phyloP scores from a whole-genome alignment of 495 filamentous ascomycete genomes.

The Aspergillus hancockii region DNA sequence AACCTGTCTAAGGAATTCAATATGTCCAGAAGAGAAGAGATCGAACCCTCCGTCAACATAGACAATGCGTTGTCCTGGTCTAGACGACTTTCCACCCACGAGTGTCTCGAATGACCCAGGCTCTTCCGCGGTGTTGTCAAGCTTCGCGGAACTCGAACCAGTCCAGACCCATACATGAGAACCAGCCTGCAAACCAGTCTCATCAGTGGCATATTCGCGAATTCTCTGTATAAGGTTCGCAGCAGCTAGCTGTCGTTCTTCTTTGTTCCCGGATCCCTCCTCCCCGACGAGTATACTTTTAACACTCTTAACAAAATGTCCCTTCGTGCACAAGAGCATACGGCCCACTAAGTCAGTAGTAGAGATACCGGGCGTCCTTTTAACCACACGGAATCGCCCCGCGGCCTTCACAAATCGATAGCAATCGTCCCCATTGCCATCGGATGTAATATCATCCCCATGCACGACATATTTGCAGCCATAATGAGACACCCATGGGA shows the following conservation, averaged over 20 bases:
- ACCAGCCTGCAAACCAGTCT: conserved; percentile 68
- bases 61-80: conserved; percentile 78
- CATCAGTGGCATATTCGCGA: conserved; percentile 81
- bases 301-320: conserved; percentile 82
- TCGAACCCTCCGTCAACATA: conserved; percentile 98
- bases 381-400: conserved; percentile 88
- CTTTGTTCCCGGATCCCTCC: conserved; percentile 68
- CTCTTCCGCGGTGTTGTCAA: conserved; percentile 50
- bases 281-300: conserved; percentile 63
- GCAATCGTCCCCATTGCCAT: conserved; percentile 86
- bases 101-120: conserved; percentile 60
- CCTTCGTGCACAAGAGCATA: conserved; percentile 91
- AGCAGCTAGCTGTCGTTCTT: conserved; percentile 62
- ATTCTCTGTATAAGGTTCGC: conserved; percentile 70
- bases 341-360: conserved; percentile 96
- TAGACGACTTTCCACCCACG: conserved; percentile 64
- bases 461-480: conserved; percentile 92
- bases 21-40: conserved; percentile 94
- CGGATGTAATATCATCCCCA: conserved; percentile 86
- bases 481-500: conserved; percentile 92
- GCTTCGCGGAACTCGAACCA: conserved; percentile 54
- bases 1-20: conserved; percentile 85
- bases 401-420: conserved; percentile 95
- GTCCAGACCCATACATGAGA: conserved; percentile 80
- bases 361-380: conserved; percentile 92